phyloP scores from a whole-genome alignment of 805 yeast genomes.

The Kodamaea hsintzibuensis region DNA sequence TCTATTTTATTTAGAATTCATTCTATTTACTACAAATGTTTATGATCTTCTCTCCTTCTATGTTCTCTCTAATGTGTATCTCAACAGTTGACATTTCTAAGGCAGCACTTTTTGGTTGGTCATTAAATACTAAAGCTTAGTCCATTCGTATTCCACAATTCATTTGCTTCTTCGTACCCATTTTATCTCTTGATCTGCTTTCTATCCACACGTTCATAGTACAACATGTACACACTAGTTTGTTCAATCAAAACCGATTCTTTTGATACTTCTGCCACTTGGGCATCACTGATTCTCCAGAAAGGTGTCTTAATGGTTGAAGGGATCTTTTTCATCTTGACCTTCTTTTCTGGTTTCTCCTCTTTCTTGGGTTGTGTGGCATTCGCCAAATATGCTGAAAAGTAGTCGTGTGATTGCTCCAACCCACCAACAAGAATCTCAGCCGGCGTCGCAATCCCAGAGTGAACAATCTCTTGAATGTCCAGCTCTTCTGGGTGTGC shows the following conservation, averaged over 20 bases:
- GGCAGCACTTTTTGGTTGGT: too few species aligned
- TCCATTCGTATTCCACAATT: too few species aligned
- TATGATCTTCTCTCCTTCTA: neutral
- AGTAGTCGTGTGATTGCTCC: conserved; percentile 27
- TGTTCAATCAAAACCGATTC: conserved; percentile 65
- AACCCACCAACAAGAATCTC: conserved; percentile 37
- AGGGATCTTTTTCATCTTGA: conserved; percentile 53
- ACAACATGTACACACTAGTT: conserved; percentile 80
- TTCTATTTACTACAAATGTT: neutral
- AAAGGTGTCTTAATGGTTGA: conserved; percentile 60
- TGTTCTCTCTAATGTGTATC: neutral
- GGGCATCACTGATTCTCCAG: conserved; percentile 86
- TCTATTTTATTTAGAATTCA: too few species aligned
- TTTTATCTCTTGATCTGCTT: conserved; percentile 12
- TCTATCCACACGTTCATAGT: conserved; percentile 62
- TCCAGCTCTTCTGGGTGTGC: conserved; percentile 38
- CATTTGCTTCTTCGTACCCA: neutral
- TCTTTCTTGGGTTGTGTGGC: conserved; percentile 11
- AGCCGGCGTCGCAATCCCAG: conserved; percentile 44
- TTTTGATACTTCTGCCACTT: conserved; percentile 59
- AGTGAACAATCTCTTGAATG: conserved; percentile 38
- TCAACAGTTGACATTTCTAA: too few species aligned
- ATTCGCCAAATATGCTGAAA: conserved; percentile 14
- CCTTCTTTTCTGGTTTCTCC: conserved; percentile 16
- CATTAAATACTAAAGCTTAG: too few species aligned